Evolutionary conservation across 225 moss, liverwort and hornwort genomes (phyloP), one percentile per base, ranked within the genome.

Genomic region (Pleurozium schreberi): DNA sequence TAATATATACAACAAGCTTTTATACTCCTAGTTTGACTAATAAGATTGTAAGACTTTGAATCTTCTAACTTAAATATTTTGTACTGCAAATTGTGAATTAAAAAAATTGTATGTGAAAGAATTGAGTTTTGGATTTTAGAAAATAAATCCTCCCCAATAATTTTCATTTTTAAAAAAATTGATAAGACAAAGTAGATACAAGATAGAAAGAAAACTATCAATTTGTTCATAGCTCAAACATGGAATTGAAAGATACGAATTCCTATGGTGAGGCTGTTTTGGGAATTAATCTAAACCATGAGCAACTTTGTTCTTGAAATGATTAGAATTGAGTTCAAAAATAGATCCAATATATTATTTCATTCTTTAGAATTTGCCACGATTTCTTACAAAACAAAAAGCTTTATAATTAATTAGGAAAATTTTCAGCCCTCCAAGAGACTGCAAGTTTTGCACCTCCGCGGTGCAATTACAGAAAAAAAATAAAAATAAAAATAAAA

Each of bases 271-370:
- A 27, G 27, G 27, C 27, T 16, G 5, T 16, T 43, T 3, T 27
- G 16, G 3, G 9, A 71, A 71, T 1, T 0, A 16, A 27, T 43
- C 1, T 5, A 27, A 15, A 71, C 9, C 2, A 26, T 69, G 0
- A 40, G 12, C 8, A 69, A 40, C 4, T 23, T 25, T 5, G 12
- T 15, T 15, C 38, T 8, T 13, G 4, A 53, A 43, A 43, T 71
- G 43, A 1, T 43, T 71, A 16, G 43, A 71, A 25, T 69, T 69
- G 40, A 69, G 1, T 40, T n/a, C 0, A 42, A 8, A 69, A 71
- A 43, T 0, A 2, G 2, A 27, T 71, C 5, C 2, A 15, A 9
- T 27, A 9, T 1, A 43, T 9, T 10, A 9, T 9, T 71, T 53
- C 53, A 53, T 27, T 16, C 0, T 27, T 2, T 43, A 27, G 12